A percentile compares a stretch with the other conserved stretches of the same genome.
These are phyloP conservation scores for Cyanidiococcus yangmingshanensis DNA, from an alignment of 23 red algal genomes.

Conservation along the genomic window DNA sequence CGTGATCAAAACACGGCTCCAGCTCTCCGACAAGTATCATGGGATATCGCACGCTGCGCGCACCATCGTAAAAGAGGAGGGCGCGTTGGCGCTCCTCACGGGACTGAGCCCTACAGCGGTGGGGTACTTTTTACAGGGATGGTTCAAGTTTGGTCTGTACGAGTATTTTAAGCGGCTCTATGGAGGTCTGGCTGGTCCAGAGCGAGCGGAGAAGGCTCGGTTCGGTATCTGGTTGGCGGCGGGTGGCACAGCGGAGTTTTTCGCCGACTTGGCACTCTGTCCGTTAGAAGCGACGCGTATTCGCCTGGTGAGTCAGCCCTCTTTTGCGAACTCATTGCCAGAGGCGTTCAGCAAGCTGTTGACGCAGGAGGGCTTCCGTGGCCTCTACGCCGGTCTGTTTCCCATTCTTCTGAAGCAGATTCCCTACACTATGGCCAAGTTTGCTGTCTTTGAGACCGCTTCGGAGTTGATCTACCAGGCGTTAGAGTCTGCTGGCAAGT, in stretches of 20 bases:
- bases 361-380: slow-evolving; percentile 16
- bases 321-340: slow-evolving; percentile 22
- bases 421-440: slow-evolving; percentile 95
- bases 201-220: slow-evolving; percentile 56
- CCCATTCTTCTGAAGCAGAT: slow-evolving; percentile 44
- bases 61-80: slow-evolving; percentile 73
- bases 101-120: slow-evolving; percentile 75
- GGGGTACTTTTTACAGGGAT: slow-evolving; percentile 82
- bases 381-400: slow-evolving; percentile 17
- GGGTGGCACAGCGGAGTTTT: slow-evolving; percentile 81
- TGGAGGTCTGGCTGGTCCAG: slow-evolving; percentile 60
- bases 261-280: slow-evolving; percentile 91
- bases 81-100: slow-evolving; percentile 48
- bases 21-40: slow-evolving; percentile 26
- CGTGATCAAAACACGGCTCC: slow-evolving; percentile 29
- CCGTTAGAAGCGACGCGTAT: slow-evolving; percentile 64
- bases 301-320: slow-evolving; percentile 26
- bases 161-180: slow-evolving; percentile 97
- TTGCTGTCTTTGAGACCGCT: slow-evolving; percentile 86
- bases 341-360: slow-evolving; percentile 21
- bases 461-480: slow-evolving; percentile 22
- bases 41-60: slow-evolving; percentile 24
- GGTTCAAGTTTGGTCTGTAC: slow-evolving; percentile 98
- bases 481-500: slow-evolving; percentile 9
- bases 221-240: slow-evolving; percentile 74